Conservation (phyloP, 2,329 filamentous ascomycete species). For the Scedosporium minutisporum region DNA sequence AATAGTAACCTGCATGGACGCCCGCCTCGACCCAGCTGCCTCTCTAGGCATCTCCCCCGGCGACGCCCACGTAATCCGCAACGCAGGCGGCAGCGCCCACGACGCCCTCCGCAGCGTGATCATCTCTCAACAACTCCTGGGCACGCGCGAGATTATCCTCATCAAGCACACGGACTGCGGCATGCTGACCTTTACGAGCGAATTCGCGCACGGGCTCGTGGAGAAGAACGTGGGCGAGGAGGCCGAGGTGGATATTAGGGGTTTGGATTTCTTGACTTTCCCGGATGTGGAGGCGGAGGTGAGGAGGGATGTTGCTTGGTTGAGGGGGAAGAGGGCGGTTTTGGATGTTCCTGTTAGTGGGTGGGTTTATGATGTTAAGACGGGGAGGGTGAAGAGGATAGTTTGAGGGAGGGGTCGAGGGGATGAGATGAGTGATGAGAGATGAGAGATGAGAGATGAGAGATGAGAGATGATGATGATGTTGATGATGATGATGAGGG, state of each 20-base stretch:
- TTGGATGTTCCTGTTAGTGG: conserved; percentile 56
- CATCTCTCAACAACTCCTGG: conserved; percentile 58
- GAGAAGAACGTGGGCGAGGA: conserved; percentile 46
- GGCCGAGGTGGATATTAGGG: conserved; percentile 34
- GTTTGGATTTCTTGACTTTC: conserved; percentile 58
- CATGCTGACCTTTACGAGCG: conserved; percentile 62
- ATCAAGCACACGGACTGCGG: conserved; percentile 44
- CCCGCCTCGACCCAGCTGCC: conserved; percentile 48
- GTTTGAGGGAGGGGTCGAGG: too few relatives aligned
- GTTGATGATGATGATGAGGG: too few relatives aligned
- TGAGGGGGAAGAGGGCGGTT: conserved; percentile 51
- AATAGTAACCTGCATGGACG: neutral
- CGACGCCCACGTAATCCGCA: conserved; percentile 69
- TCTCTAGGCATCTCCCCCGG: conserved; percentile 64
- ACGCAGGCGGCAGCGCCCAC: conserved; percentile 45
- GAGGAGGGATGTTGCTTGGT: conserved; percentile 52
- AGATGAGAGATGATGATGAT: too few relatives aligned
- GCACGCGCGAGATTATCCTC: conserved; percentile 53
- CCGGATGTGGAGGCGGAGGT: conserved; percentile 54
- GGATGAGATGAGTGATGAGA: too few relatives aligned
- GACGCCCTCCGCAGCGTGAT: conserved; percentile 55
- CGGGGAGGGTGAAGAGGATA: conserved; percentile 37
- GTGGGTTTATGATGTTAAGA: conserved; percentile 73
- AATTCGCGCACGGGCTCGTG: conserved; percentile 44
- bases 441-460: too few relatives aligned